Evolutionary conservation across 495 filamentous ascomycete species (phyloP).

Genomic region (Astrocystis sublimbata): DNA sequence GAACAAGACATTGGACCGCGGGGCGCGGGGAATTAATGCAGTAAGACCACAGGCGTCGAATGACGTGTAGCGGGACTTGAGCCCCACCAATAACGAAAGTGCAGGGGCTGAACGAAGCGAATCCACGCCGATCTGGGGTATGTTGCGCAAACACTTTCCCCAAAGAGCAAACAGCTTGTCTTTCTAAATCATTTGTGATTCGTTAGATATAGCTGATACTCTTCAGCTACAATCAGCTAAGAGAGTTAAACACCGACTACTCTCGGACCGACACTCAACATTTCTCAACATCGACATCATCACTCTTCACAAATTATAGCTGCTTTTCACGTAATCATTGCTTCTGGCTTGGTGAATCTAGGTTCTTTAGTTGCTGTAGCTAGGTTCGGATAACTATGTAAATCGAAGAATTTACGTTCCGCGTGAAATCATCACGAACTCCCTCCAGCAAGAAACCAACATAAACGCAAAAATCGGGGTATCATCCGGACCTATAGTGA

Average conservation of each 20-base stretch:
- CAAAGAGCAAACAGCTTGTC: not conserved
- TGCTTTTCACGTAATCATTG: not conserved
- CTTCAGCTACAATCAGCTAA: too few relatives aligned
- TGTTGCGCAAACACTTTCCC: not conserved
- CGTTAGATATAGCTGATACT: too few relatives aligned
- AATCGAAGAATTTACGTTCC: constrained; percentile 12
- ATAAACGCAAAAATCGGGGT: constrained; percentile 2
- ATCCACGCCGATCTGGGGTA: constrained; percentile 5
- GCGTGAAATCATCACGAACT: constrained; percentile 6
- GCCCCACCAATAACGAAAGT: too few relatives aligned
- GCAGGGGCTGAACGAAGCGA: too few relatives aligned
- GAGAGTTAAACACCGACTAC: too few relatives aligned
- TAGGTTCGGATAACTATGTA: not conserved
- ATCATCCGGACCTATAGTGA: not conserved
- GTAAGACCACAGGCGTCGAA: not conserved
- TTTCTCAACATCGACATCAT: too few relatives aligned
- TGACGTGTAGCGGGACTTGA: not conserved
- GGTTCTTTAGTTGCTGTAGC: constrained; percentile 14
- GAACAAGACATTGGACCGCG: not conserved
- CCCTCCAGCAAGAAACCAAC: constrained; percentile 3
- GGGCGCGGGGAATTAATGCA: constrained; percentile 1
- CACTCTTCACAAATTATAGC: too few relatives aligned
- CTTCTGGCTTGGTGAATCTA: not conserved
- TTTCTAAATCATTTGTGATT: not conserved
- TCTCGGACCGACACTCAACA: too few relatives aligned